Base-by-base conservation (phyloP, 2,329 filamentous ascomycete species). In the Xylaria sp. region DNA sequence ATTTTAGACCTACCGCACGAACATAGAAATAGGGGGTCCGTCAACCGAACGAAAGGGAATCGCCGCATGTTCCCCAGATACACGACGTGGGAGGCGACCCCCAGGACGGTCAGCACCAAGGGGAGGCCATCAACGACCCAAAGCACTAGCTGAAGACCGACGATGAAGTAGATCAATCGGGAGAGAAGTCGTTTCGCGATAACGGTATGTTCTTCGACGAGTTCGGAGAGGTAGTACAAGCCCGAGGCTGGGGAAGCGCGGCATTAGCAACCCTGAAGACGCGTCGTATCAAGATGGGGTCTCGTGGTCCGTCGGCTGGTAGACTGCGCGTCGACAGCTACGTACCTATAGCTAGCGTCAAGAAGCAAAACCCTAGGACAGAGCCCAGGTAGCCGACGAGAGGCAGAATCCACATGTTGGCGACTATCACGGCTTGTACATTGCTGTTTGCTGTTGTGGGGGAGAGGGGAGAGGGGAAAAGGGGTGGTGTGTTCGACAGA, bases 191-290 rank as follows among this genome's bases (percentile, higher is more conserved):
- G 91, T 75, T 96, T 96, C 11, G 93, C 91, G 65, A 96, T 79
- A 10, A 98, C 94, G 3, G 94, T 97, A 75, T 99, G 94, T 77
- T 99, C 95, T 79, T 99, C 95, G 63, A 99, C 95, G 13, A 98
- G 88, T 77, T 99, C 95, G 23, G 94, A 97, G 55, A 99, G 89
- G 77, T 99, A 99, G 81, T 99, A 99, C 25, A 99, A 87, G 37
- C 95, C 95, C n/a, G 93, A 97, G 38, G 95, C 95, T 92, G 72
- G 63, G 46, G 53, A 66, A 57, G 38, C 40, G 35, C 59, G 27
- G 38, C 54, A 60, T 73, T 56, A 72, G 65, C 47, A 55, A n/a
- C n/a, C n/a, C n/a, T n/a, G n/a, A n/a, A 63, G 13, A 38, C 17
- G 13, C 38, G 15, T 27, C 27, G 19, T 4, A 33, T n/a, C 44